Evolutionary conservation across 164 flowering plant genomes (phyloP).

Genomic region (Brasenia schreberi): DNA sequence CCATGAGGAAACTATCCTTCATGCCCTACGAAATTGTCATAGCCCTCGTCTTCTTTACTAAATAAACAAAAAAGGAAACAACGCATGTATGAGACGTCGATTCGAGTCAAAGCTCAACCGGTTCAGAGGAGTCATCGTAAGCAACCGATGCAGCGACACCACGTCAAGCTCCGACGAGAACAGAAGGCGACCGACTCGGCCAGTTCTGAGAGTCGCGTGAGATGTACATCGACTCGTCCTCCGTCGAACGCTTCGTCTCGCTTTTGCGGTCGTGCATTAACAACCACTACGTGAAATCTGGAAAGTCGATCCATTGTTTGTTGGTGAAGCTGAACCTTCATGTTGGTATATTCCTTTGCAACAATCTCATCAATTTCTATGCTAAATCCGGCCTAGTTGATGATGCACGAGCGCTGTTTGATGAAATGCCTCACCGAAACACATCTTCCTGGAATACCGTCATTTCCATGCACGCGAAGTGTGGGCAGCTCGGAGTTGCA

Average conservation of each 20-base stretch:
- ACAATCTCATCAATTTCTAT: conserved; percentile 54
- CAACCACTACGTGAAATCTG: conserved; percentile 19
- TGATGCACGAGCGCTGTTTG: conserved; percentile 15
- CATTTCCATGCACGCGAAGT: conserved; percentile 54
- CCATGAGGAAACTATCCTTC: too few species aligned
- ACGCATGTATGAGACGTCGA: too few species aligned
- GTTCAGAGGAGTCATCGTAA: too few species aligned
- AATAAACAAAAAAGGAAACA: too few species aligned
- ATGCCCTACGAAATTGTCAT: too few species aligned
- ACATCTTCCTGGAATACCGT: conserved; percentile 23
- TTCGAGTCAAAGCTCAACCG: too few species aligned
- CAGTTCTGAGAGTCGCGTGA: neutral
- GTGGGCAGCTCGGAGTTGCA: conserved; percentile 33
- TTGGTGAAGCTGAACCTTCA: conserved; percentile 49
- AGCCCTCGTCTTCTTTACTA: too few species aligned
- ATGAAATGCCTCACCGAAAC: conserved; percentile 21
- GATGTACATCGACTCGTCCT: neutral
- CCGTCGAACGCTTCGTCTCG: conserved; percentile 21
- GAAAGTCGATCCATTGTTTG: conserved; percentile 41
- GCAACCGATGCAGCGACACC: too few species aligned
- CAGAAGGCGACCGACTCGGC: too few species aligned
- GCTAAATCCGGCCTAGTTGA: conserved; percentile 31
- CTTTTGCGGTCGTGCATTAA: conserved; percentile 41
- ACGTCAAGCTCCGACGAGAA: too few species aligned
- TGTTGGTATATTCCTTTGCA: conserved; percentile 41